Conservation (phyloP, 225 moss, liverwort and hornwort genomes). For the Straminergon stramineum region DNA sequence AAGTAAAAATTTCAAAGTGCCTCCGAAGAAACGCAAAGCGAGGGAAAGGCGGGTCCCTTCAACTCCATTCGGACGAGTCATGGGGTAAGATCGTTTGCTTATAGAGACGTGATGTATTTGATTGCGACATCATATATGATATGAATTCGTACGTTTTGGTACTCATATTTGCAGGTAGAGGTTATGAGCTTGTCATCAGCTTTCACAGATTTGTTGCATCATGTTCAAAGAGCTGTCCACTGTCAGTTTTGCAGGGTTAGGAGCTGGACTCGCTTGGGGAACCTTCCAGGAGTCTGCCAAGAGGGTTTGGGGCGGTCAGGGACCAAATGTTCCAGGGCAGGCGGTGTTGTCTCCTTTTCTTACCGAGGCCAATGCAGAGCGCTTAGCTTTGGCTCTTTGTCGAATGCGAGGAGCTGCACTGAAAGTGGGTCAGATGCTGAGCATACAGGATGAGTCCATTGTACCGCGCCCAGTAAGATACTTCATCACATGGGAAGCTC, state of each 20-base stretch:
- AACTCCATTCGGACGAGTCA: conserved; percentile 70
- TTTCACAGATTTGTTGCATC: not conserved
- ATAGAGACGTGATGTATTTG: not conserved
- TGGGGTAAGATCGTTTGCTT: conserved; percentile 48
- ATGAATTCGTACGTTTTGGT: not conserved
- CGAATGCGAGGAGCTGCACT: conserved; percentile 98
- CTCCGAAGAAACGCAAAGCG: conserved; percentile 60
- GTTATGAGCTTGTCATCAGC: not conserved
- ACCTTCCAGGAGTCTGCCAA: conserved; percentile 88
- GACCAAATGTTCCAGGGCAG: conserved; percentile 48
- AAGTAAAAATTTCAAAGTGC: conserved; percentile 8
- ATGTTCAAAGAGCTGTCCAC: conserved; percentile 6
- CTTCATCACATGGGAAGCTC: not conserved
- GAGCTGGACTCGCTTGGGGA: conserved; percentile 99
- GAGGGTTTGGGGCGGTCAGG: conserved; percentile 85
- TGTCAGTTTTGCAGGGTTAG: conserved; percentile 98
- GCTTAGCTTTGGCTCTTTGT: conserved; percentile 84
- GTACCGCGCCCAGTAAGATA: conserved; percentile 70
- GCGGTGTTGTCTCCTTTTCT: conserved; percentile 75
- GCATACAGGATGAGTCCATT: conserved; percentile 94
- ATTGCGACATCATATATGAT: not conserved
- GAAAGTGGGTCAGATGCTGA: conserved; percentile 99
- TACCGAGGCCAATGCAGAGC: conserved; percentile 91
- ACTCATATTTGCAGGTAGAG: not conserved
- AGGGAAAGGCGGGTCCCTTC: conserved; percentile 91